phyloP scores from a whole-genome alignment of 305 asterid genomes.

The Solanum hybrid region DNA sequence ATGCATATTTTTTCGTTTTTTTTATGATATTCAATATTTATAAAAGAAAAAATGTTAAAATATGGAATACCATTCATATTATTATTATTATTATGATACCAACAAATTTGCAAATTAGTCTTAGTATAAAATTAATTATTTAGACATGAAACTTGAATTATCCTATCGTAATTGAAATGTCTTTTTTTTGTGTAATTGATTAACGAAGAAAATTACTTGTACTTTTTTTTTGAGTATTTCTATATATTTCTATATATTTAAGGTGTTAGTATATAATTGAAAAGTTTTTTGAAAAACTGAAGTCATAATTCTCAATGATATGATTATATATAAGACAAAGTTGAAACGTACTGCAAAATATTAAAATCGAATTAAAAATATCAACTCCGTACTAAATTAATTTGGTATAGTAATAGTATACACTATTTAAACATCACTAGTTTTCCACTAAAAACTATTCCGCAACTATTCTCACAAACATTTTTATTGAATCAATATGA shows the following conservation, averaged over 20 bases:
- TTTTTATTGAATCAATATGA: neutral
- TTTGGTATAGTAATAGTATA: neutral
- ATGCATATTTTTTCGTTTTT: too few species aligned
- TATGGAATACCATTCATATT: neutral
- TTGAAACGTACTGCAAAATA: neutral
- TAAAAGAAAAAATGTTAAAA: neutral
- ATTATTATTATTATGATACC: neutral
- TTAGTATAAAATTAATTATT: too few species aligned
- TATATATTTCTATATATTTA: neutral
- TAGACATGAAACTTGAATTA: neutral
- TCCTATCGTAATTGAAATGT: neutral
- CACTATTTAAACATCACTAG: neutral
- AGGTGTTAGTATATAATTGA: neutral
- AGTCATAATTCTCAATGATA: neutral
- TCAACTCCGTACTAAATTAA: neutral
- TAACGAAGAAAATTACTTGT: neutral
- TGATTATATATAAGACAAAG: too few species aligned
- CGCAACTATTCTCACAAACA: neutral
- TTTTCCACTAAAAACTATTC: neutral
- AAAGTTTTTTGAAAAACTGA: too few species aligned
- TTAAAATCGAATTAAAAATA: too few species aligned
- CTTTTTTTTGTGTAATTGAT: neutral
- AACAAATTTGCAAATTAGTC: neutral
- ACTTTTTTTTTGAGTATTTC: neutral
- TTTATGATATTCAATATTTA: neutral